phyloP scores from a whole-genome alignment of 495 filamentous ascomycete genomes.

The Neurospora hispaniola region DNA sequence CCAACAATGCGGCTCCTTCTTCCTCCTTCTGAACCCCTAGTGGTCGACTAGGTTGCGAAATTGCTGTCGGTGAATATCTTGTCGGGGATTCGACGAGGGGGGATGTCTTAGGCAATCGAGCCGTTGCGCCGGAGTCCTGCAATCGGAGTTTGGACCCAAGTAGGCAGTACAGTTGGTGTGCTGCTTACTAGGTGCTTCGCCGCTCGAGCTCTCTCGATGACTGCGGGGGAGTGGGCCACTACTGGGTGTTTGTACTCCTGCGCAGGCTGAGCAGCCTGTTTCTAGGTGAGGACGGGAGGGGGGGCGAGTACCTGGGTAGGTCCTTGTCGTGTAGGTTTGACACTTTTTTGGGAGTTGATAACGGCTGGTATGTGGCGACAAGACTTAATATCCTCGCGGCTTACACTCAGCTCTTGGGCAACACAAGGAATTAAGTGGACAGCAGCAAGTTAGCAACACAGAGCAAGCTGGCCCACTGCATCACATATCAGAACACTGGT shows the following conservation, averaged over 20 bases:
- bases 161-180: neutral
- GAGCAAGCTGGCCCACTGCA: constrained; percentile 14
- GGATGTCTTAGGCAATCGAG: neutral
- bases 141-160: neutral
- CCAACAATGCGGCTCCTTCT: constrained; percentile 21
- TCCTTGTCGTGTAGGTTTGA: neutral
- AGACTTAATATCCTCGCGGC: constrained; percentile 12
- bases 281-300: neutral
- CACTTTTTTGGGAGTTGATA: constrained; percentile 4
- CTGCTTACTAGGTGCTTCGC: neutral
- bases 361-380: constrained; percentile 8
- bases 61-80: neutral
- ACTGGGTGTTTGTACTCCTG: neutral
- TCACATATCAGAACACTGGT: constrained; percentile 17
- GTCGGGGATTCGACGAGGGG: constrained; percentile 5
- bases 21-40: neutral
- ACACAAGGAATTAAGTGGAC: constrained; percentile 8
- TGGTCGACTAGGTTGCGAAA: neutral
- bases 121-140: neutral
- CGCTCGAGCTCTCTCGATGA: neutral
- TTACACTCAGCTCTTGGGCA: constrained; percentile 8
- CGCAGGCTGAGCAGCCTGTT: neutral
- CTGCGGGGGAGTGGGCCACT: neutral
- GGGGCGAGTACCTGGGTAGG: neutral
- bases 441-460: constrained; percentile 12